Evolutionary conservation across 139 green algal species (phyloP).

Genomic region (Coccomyxa sp.): DNA sequence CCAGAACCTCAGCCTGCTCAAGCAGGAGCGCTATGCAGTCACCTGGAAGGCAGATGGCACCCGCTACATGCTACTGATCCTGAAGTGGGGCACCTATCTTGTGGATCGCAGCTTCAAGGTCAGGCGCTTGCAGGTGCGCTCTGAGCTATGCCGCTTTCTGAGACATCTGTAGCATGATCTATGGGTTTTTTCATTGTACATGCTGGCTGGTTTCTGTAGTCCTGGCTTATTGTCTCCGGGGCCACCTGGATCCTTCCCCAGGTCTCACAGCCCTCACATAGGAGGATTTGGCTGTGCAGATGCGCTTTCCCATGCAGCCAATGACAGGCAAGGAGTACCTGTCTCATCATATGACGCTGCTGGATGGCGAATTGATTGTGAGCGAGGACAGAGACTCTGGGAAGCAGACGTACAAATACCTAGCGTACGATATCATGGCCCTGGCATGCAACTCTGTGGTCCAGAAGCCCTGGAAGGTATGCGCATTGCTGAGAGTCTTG

Average conservation of each 20-base stretch:
- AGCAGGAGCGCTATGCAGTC: conserved; percentile 32
- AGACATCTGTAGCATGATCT: neutral
- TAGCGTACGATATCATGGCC: conserved; percentile 88
- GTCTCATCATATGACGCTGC: conserved; percentile 64
- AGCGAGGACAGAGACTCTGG: conserved; percentile 59
- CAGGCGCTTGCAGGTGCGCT: conserved; percentile 63
- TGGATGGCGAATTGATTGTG: conserved; percentile 97
- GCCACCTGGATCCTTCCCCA: too few species aligned
- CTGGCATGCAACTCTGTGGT: conserved; percentile 49
- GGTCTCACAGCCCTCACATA: too few species aligned
- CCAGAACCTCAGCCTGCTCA: conserved; percentile 64
- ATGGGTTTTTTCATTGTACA: too few species aligned
- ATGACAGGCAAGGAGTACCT: neutral
- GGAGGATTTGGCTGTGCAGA: neutral
- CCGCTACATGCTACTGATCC: conserved; percentile 89
- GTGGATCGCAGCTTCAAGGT: conserved; percentile 80
- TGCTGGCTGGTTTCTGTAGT: too few species aligned
- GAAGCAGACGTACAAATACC: conserved; percentile 50
- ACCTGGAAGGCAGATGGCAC: conserved; percentile 95
- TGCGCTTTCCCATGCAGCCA: neutral
- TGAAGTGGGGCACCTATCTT: conserved; percentile 76
- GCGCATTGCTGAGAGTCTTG: neutral
- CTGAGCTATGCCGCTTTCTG: conserved; percentile 10
- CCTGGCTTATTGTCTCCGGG: too few species aligned
- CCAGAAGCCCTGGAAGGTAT: conserved; percentile 54